These are phyloP conservation scores for Toxoplasma gondii DNA, from an alignment of 169 alveolate species.

Conservation along the genomic window DNA sequence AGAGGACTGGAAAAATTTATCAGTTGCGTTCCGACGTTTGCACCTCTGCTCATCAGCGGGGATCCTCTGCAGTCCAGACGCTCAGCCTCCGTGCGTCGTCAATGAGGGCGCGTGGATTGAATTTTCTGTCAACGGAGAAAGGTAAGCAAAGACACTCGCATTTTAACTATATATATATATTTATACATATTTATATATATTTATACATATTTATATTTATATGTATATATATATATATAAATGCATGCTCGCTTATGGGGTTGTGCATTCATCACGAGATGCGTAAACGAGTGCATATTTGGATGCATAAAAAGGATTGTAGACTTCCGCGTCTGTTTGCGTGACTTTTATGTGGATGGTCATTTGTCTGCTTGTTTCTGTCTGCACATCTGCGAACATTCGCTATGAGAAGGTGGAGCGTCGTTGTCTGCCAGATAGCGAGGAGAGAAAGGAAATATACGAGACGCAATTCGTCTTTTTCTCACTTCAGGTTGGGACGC, in stretches of 20 bases:
- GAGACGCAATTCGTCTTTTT: background rate
- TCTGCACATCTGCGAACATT: too few species aligned
- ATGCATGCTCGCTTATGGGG: background rate
- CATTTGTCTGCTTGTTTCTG: too few species aligned
- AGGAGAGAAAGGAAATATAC: too few species aligned
- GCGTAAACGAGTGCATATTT: too few species aligned
- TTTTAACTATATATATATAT: background rate
- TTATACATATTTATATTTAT: background rate
- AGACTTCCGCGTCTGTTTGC: too few species aligned
- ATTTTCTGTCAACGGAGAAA: constrained; percentile 82
- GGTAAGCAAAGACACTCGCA: constrained; percentile 32
- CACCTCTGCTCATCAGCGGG: constrained; percentile 74
- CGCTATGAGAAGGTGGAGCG: too few species aligned
- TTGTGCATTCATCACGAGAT: background rate
- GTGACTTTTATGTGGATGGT: too few species aligned
- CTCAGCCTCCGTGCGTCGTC: constrained; percentile 75
- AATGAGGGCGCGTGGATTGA: constrained; percentile 79
- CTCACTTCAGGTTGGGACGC: constrained; percentile 68
- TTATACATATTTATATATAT: background rate
- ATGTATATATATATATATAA: background rate
- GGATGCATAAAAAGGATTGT: too few species aligned
- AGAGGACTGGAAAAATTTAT: too few species aligned
- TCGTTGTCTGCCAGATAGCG: too few species aligned
- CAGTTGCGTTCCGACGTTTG: background rate
- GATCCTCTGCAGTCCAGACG: constrained; percentile 83